A percentile compares a stretch with the other conserved stretches of the same genome.
Conservation (phyloP, 2,329 filamentous ascomycete genomes). For the Fusarium goolgardi region DNA sequence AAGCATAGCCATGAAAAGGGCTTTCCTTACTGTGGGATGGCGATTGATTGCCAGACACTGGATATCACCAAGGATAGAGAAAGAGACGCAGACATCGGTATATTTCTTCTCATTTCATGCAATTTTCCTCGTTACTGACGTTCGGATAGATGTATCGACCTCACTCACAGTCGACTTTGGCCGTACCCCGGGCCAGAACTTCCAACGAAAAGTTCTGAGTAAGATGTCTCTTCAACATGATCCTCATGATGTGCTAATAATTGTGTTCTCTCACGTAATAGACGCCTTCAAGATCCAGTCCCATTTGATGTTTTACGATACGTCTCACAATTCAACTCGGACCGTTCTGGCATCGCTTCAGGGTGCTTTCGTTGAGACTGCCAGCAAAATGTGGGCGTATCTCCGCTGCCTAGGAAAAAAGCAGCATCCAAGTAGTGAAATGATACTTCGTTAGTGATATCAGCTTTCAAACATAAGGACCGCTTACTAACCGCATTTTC, state of each 20-base stretch:
- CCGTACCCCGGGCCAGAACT: slow-evolving; percentile 77
- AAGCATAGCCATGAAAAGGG: slow-evolving; percentile 54
- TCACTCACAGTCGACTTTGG: slow-evolving; percentile 83
- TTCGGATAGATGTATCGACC: slow-evolving; percentile 63
- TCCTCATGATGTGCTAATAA: slow-evolving; percentile 1
- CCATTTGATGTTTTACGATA: slow-evolving; percentile 85
- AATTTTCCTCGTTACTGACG: not conserved
- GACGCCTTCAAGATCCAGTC: slow-evolving; percentile 85
- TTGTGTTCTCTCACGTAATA: slow-evolving; percentile 41
- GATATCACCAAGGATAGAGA: slow-evolving; percentile 77
- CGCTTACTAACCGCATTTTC: slow-evolving; percentile 2
- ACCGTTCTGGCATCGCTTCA: slow-evolving; percentile 81
- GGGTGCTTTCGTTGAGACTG: slow-evolving; percentile 79
- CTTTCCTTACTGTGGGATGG: slow-evolving; percentile 92
- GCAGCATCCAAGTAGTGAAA: slow-evolving; percentile 65
- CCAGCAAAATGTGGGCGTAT: slow-evolving; percentile 78
- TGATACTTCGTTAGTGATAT: slow-evolving; percentile 71
- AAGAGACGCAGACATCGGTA: slow-evolving; percentile 63
- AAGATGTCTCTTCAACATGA: slow-evolving; percentile 45
- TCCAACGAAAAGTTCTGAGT: slow-evolving; percentile 83
- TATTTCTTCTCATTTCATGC: slow-evolving; percentile 41
- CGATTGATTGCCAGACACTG: slow-evolving; percentile 79
- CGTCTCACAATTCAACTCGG: slow-evolving; percentile 75
- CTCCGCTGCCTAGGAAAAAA: slow-evolving; percentile 65
- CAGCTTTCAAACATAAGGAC: too few relatives aligned